These are phyloP conservation scores for Neurospora sp. DNA, from an alignment of 495 filamentous ascomycete genomes.

Conservation along the genomic window DNA sequence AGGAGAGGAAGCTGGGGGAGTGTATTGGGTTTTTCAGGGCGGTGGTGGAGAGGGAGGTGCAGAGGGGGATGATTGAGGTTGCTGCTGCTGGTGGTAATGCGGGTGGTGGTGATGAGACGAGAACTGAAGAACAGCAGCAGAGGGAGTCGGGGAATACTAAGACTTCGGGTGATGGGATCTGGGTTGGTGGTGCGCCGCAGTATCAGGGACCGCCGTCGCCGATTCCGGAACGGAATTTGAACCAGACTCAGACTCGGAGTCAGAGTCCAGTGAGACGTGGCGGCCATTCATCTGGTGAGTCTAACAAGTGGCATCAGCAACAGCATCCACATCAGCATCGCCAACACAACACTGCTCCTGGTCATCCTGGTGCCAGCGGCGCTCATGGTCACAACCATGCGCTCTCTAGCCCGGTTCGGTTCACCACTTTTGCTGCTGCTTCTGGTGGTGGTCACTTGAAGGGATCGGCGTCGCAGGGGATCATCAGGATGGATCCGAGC, in stretches of 20 bases:
- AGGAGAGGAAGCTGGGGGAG: constrained; percentile 29
- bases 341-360: not conserved
- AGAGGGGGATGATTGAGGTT: not conserved
- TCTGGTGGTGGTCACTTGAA: not conserved
- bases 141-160: not conserved
- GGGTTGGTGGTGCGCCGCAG: not conserved
- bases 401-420: not conserved
- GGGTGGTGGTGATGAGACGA: not conserved
- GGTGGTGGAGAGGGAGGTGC: constrained; percentile 21
- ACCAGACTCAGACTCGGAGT: not conserved
- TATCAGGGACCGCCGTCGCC: not conserved
- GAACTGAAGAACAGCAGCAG: not conserved
- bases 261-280: not conserved
- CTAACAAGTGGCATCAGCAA: not conserved
- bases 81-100: not conserved
- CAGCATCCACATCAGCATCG: not conserved
- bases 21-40: constrained; percentile 29
- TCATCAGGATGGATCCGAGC: not conserved
- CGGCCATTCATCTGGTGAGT: not conserved
- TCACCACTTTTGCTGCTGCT: not conserved
- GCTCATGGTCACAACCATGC: not conserved
- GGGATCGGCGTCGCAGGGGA: not conserved
- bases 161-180: not conserved
- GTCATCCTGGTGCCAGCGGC: not conserved
- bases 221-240: not conserved